Percentiles rank a stretch among this genome's conserved stretches.
Conservation (phyloP, 345 rosid species). For the Ailanthus altissimus region DNA sequence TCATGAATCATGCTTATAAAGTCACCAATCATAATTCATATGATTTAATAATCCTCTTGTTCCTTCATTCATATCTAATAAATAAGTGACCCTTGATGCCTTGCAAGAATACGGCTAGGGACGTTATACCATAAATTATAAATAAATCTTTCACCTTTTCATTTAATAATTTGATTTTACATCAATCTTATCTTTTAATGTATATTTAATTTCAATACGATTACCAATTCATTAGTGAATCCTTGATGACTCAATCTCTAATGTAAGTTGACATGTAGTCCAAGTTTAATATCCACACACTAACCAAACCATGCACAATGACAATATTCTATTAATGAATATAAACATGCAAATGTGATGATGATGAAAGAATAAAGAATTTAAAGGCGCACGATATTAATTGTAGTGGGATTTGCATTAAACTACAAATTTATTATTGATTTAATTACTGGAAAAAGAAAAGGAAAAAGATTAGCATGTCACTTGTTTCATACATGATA, state of each 20-base stretch:
- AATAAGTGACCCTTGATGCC: background rate
- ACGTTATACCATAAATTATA: background rate
- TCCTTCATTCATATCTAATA: background rate
- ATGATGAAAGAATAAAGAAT: background rate
- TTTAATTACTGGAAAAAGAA: background rate
- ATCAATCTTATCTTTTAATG: too few relatives aligned
- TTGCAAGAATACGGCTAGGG: background rate
- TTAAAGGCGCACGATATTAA: background rate
- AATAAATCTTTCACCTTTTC: background rate
- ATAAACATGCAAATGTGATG: background rate
- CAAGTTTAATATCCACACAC: background rate
- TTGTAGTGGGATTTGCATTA: background rate
- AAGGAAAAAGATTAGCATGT: background rate
- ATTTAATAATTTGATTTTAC: too few relatives aligned
- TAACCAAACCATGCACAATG: background rate
- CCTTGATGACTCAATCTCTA: too few relatives aligned
- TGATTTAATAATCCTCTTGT: background rate
- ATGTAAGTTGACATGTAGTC: background rate
- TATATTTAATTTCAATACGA: too few relatives aligned
- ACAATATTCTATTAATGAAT: background rate
- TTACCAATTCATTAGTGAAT: too few relatives aligned
- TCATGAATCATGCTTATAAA: background rate
- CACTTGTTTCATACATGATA: background rate
- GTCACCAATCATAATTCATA: background rate
- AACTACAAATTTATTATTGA: background rate